phyloP scores from a whole-genome alignment of 345 rosid genomes.

The Citrus cavaleriei region DNA sequence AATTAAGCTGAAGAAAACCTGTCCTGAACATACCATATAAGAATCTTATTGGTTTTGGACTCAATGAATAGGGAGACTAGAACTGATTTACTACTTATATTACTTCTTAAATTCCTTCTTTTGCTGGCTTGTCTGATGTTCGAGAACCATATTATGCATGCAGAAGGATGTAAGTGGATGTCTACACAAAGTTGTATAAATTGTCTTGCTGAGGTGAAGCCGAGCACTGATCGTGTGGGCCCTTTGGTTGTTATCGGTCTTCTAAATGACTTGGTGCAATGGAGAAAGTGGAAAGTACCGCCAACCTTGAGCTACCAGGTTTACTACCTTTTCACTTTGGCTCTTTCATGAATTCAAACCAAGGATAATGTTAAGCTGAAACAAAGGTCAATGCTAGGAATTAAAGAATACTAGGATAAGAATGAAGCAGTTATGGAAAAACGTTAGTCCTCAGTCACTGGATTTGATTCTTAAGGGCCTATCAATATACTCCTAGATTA shows the following conservation, averaged over 20 bases:
- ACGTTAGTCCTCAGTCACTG: not conserved
- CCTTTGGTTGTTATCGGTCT: constrained; percentile 49
- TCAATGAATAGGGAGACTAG: not conserved
- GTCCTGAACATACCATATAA: not conserved
- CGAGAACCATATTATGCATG: constrained; percentile 11
- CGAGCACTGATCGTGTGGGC: constrained; percentile 62
- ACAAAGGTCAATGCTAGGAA: not conserved
- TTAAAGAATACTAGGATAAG: not conserved
- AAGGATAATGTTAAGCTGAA: not conserved
- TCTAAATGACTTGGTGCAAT: constrained; percentile 38
- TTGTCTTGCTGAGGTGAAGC: constrained; percentile 52
- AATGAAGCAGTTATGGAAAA: not conserved
- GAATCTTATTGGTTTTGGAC: not conserved
- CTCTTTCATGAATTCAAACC: not conserved
- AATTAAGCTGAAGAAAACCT: not conserved
- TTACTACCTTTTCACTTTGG: constrained; percentile 6
- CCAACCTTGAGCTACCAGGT: constrained; percentile 62
- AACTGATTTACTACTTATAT: not conserved
- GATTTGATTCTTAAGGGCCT: not conserved
- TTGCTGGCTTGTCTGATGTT: not conserved
- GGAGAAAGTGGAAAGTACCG: constrained; percentile 30
- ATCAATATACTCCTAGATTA: not conserved
- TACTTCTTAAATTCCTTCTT: not conserved
- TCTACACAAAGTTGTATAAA: constrained; percentile 51
- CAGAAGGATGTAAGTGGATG: constrained; percentile 69